Evolutionary conservation across 495 filamentous ascomycete genomes (phyloP).

Genomic region (Xylaria venustula): DNA sequence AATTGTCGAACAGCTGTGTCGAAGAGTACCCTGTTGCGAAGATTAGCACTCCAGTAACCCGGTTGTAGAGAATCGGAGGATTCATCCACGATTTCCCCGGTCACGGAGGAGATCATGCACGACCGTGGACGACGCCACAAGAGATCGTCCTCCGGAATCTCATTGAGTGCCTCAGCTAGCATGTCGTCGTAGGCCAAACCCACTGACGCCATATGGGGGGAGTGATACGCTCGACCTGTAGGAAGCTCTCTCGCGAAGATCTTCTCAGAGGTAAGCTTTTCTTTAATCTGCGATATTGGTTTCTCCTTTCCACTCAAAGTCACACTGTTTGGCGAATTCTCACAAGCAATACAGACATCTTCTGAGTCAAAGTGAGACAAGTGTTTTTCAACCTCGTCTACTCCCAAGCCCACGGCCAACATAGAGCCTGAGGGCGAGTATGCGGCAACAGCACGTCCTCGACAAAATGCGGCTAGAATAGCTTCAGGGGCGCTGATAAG

Average conservation of each 20-base stretch:
- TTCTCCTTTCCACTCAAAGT: constrained; percentile 44
- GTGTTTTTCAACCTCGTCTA: constrained; percentile 34
- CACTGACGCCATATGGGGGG: constrained; percentile 44
- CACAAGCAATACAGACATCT: constrained; percentile 38
- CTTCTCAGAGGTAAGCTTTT: constrained; percentile 24
- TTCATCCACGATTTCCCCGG: constrained; percentile 14
- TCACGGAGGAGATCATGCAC: constrained; percentile 37
- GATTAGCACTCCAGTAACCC: constrained; percentile 47
- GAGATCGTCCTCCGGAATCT: constrained; percentile 17
- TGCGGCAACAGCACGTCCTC: constrained; percentile 22
- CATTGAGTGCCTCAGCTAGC: constrained; percentile 13
- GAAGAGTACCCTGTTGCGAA: constrained; percentile 48
- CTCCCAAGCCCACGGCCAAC: constrained; percentile 21
- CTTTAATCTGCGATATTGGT: constrained; percentile 30
- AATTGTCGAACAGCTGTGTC: constrained; percentile 31
- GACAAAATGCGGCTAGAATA: constrained; percentile 46
- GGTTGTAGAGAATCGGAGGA: not conserved
- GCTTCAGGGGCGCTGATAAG: constrained; percentile 40
- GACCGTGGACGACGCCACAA: constrained; percentile 19
- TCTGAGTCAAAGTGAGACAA: constrained; percentile 16
- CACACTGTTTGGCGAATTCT: constrained; percentile 41
- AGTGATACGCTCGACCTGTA: constrained; percentile 52
- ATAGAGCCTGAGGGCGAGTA: constrained; percentile 39
- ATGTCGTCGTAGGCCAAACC: constrained; percentile 34
- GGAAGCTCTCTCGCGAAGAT: constrained; percentile 41